Evolutionary conservation across 208 protist species (phyloP).

Genomic region (Leishmania gerbilli): DNA sequence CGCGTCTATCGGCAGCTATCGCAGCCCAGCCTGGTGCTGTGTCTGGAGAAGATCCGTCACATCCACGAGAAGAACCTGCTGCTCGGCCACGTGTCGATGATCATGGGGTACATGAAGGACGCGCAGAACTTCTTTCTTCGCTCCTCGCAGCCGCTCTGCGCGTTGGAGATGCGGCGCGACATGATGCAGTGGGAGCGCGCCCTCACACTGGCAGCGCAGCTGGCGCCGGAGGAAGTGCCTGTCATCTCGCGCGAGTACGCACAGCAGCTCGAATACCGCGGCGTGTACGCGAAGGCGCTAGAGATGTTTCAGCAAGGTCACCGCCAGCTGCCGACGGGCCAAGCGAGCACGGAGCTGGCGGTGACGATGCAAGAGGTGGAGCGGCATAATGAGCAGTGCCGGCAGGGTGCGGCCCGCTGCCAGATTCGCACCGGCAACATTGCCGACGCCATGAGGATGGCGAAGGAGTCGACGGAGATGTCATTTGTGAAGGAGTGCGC

Average conservation of each 20-base stretch:
- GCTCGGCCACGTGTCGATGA: constrained; percentile 94
- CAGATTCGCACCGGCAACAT: constrained; percentile 90
- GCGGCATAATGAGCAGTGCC: constrained; percentile 83
- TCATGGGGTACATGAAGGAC: constrained; percentile 93
- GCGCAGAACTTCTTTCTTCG: constrained; percentile 93
- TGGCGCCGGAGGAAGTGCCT: constrained; percentile 92
- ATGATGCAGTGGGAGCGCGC: constrained; percentile 97
- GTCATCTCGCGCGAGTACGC: constrained; percentile 94
- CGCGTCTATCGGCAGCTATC: constrained; percentile 93
- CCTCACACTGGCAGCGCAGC: constrained; percentile 89
- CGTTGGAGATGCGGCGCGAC: constrained; percentile 97
- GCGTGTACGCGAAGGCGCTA: constrained; percentile 90
- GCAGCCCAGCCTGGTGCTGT: constrained; percentile 93
- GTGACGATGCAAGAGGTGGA: constrained; percentile 70
- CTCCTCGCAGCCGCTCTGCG: constrained; percentile 90
- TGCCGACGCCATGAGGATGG: constrained; percentile 80
- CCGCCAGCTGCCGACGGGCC: constrained; percentile 66
- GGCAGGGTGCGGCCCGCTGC: constrained; percentile 87
- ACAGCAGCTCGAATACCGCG: constrained; percentile 96
- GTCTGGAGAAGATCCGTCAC: constrained; percentile 89
- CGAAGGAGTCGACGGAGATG: constrained; percentile 65
- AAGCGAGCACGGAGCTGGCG: constrained; percentile 79
- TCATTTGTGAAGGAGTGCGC: constrained; percentile 92
- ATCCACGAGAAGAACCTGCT: constrained; percentile 96
- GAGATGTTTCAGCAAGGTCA: constrained; percentile 88